Conservation (phyloP, 2,329 filamentous ascomycete species). For the Aspergillus pseudotamarii region DNA sequence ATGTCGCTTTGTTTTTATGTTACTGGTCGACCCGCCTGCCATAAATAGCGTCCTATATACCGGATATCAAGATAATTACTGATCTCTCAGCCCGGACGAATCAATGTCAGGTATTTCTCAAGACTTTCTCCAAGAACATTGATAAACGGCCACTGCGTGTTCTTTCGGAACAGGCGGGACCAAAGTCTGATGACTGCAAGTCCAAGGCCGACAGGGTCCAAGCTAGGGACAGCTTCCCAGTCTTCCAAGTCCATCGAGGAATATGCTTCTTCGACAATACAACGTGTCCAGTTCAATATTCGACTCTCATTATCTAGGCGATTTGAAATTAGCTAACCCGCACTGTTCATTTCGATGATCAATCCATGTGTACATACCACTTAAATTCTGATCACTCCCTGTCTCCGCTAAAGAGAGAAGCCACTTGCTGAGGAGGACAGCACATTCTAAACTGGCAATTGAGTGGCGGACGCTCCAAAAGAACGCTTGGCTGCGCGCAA, state of each 20-base stretch:
- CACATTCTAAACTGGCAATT: conserved; percentile 40
- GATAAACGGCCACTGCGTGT: conserved; percentile 39
- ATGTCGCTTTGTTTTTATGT: background rate
- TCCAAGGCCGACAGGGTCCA: conserved; percentile 31
- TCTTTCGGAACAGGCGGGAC: conserved; percentile 35
- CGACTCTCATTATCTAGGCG: conserved; percentile 33
- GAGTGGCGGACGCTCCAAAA: conserved; percentile 43
- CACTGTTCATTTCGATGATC: background rate
- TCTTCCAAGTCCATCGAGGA: conserved; percentile 34
- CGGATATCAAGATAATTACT: background rate
- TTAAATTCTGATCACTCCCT: conserved; percentile 28
- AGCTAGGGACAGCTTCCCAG: conserved; percentile 24
- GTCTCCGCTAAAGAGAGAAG: conserved; percentile 38
- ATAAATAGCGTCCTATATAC: background rate
- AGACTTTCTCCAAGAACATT: conserved; percentile 36
- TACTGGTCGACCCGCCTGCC: background rate
- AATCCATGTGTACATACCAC: conserved; percentile 23
- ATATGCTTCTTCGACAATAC: conserved; percentile 37
- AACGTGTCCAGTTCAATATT: conserved; percentile 35
- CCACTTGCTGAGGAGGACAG: conserved; percentile 50
- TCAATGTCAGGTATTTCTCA: conserved; percentile 31
- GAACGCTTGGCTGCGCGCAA: conserved; percentile 40
- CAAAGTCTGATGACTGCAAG: conserved; percentile 34
- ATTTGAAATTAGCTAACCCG: background rate
- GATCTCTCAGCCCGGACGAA: conserved; percentile 16